Percentiles rank a stretch among this genome's conserved stretches.
Evolutionary conservation across 352 stramenopile genomes (phyloP).

Genomic region (Globisporangium splendens): DNA sequence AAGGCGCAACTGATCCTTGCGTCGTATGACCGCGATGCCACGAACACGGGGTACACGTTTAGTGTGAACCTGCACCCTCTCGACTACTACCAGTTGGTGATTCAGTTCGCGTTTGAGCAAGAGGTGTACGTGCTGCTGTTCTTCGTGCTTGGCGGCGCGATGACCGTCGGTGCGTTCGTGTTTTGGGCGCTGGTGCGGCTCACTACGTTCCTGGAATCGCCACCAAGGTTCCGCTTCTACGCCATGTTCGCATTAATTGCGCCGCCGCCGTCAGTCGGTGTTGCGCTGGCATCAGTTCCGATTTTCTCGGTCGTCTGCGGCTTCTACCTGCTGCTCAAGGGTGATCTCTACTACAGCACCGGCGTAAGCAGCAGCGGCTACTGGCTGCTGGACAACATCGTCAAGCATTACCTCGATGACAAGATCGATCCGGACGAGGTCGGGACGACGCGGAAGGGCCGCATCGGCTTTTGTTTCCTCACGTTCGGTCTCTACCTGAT

Average conservation of each 20-base stretch:
- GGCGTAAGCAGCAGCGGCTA: slow-evolving; percentile 41
- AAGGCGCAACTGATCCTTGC: slow-evolving; percentile 85
- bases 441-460: slow-evolving; percentile 66
- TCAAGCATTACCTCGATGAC: slow-evolving; percentile 85
- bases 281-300: slow-evolving; percentile 86
- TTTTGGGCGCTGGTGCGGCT: slow-evolving; percentile 91
- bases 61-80: slow-evolving; percentile 90
- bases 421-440: slow-evolving; percentile 79
- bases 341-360: slow-evolving; percentile 35
- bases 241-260: slow-evolving; percentile 90
- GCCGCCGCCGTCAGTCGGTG: slow-evolving; percentile 81
- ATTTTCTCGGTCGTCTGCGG: slow-evolving; percentile 67
- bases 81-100: slow-evolving; percentile 94
- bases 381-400: slow-evolving; percentile 75
- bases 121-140: slow-evolving; percentile 94
- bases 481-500: slow-evolving; percentile 87
- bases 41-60: slow-evolving; percentile 88
- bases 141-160: slow-evolving; percentile 85
- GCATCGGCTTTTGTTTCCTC: slow-evolving; percentile 93
- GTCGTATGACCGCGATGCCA: slow-evolving; percentile 91
- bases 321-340: slow-evolving; percentile 73
- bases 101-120: slow-evolving; percentile 95
- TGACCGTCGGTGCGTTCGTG: slow-evolving; percentile 72
- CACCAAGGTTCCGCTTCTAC: slow-evolving; percentile 90
- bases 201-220: slow-evolving; percentile 89